A percentile compares a stretch with the other conserved stretches of the same genome.
Conservation (phyloP, 306 rosid species). For the Sicyos edulis region DNA sequence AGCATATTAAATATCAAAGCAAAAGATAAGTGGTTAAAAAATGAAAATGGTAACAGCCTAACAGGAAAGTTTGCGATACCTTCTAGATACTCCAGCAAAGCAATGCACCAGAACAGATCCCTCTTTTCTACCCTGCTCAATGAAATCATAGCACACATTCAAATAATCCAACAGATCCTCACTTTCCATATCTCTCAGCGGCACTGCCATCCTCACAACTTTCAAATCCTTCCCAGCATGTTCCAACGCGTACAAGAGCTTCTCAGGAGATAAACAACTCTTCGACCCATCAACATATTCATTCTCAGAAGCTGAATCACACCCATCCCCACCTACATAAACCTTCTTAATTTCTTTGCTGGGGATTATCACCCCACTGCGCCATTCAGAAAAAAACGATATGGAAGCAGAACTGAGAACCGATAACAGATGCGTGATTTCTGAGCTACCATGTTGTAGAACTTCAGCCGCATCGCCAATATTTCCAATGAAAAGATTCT, state of each 20-base stretch:
- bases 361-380: constrained; percentile 42
- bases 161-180: constrained; percentile 73
- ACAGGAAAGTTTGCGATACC: constrained; percentile 34
- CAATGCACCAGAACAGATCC: constrained; percentile 91
- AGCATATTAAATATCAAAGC: neutral
- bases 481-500: constrained; percentile 71
- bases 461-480: constrained; percentile 67
- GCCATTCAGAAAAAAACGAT: constrained; percentile 80
- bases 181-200: constrained; percentile 70
- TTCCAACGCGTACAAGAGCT: constrained; percentile 62
- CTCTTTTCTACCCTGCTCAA: constrained; percentile 62
- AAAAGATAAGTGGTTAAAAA: neutral
- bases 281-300: constrained; percentile 29
- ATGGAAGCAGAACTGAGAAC: constrained; percentile 74
- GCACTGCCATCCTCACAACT: constrained; percentile 81
- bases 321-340: constrained; percentile 35
- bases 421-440: constrained; percentile 64
- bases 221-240: constrained; percentile 72
- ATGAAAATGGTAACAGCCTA: neutral
- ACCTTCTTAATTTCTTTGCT: constrained; percentile 52
- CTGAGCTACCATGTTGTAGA: constrained; percentile 47
- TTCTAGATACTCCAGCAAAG: constrained; percentile 98
- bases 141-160: constrained; percentile 74
- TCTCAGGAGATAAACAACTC: constrained; percentile 46
- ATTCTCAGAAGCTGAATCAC: constrained; percentile 30